Evolutionary conservation across 768 basidiomycete genomes (phyloP).

Genomic region (Tricholoma sp.): DNA sequence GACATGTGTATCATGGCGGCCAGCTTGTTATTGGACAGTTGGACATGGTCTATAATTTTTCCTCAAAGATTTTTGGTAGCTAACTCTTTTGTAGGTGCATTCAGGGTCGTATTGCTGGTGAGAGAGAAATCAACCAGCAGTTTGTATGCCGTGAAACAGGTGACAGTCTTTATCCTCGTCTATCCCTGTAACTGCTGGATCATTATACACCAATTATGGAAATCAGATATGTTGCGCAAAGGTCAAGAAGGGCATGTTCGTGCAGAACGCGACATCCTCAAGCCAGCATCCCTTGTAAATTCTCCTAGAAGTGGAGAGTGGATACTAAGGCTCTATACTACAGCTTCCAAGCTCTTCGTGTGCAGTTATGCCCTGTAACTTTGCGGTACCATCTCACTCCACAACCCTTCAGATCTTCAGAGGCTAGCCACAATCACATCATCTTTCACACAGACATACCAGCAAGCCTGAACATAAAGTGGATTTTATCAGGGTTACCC

Average conservation of each 20-base stretch:
- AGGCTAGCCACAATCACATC: no score
- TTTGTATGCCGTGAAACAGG: constrained; percentile 97
- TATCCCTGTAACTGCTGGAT: constrained; percentile 7
- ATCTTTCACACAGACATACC: no score
- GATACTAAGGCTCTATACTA: constrained; percentile 93
- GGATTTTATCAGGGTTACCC: no score
- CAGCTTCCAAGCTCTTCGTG: constrained; percentile 95
- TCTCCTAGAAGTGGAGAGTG: constrained; percentile 78
- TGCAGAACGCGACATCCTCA: constrained; percentile 91
- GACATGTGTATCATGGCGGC: constrained; percentile 71
- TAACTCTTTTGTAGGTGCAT: constrained; percentile 60
- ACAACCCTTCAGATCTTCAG: no score
- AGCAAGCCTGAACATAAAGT: no score
- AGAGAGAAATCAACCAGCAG: constrained; percentile 74
- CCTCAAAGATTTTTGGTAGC: constrained; percentile 8
- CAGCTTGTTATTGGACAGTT: no score
- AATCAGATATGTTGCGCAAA: constrained; percentile 91
- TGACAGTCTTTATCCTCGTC: constrained; percentile 23
- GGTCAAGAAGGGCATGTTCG: constrained; percentile 97
- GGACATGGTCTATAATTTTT: constrained; percentile 65
- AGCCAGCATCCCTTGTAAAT: constrained; percentile 78
- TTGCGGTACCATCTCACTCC: no score
- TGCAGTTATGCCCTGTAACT: no score
- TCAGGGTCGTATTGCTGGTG: constrained; percentile 94
- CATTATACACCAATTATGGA: constrained; percentile 54